These are phyloP conservation scores for Loxodes magnus DNA, from an alignment of 73 alveolate species.

Conservation along the genomic window DNA sequence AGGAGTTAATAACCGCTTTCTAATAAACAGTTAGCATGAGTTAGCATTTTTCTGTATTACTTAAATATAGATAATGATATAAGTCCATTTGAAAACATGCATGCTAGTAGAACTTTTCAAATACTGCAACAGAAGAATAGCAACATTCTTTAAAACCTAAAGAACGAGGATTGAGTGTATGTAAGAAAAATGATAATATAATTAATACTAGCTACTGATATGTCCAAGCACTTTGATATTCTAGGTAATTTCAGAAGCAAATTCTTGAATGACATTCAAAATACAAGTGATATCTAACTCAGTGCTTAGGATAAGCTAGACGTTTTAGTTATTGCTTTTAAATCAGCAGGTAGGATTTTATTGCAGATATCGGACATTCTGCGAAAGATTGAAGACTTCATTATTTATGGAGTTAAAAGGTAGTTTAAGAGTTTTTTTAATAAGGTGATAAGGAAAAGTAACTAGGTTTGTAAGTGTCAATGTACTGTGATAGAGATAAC, in stretches of 20 bases:
- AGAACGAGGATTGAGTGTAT: neutral
- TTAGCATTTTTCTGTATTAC: neutral
- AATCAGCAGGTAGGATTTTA: too few relatives aligned
- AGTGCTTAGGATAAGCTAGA: too few relatives aligned
- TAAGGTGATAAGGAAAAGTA: constrained; percentile 87
- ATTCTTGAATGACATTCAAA: too few relatives aligned
- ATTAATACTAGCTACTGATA: constrained; percentile 11
- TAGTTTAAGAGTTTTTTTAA: constrained; percentile 53
- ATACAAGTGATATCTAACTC: too few relatives aligned
- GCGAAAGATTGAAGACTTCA: constrained; percentile 12
- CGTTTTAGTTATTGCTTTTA: too few relatives aligned
- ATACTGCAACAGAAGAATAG: neutral
- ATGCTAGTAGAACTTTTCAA: neutral
- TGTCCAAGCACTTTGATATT: constrained; percentile 9
- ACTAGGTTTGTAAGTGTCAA: constrained; percentile 66
- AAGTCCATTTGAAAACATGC: constrained; percentile 11
- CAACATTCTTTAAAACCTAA: neutral
- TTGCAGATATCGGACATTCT: constrained; percentile 10
- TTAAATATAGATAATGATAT: neutral
- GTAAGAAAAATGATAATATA: constrained; percentile 5
- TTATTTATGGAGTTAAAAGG: constrained; percentile 63
- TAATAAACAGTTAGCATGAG: neutral
- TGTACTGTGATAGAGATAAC: constrained; percentile 83
- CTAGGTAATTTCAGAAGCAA: constrained; percentile 9
- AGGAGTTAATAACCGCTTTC: constrained; percentile 2